Evolutionary conservation across 805 yeast species (phyloP), one percentile per base, ranked within the genome.

Genomic region (Candida palmyrensis): DNA sequence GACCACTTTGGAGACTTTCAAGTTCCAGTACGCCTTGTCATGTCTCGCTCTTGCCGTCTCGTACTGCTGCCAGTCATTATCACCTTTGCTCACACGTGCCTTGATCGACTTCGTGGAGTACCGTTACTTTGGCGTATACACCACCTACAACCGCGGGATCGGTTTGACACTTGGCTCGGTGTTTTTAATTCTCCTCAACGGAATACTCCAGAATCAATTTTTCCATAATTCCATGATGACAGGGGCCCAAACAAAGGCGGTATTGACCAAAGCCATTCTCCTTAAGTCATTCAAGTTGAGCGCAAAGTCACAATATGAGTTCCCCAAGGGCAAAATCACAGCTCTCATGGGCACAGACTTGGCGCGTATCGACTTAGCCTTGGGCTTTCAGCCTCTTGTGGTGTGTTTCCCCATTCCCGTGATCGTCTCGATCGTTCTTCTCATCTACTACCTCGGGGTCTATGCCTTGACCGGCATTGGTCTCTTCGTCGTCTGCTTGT

Each of bases 101-200:
- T 61, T 87, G 37, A 82, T 86, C 40, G 64, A 63, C 27, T 83
- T 74, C 44, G 83, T 84, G n/a, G 76, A 72, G 42, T 49, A 51
- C 30, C 68, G 71, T 32, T 70, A 72, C 6, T 49, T 54, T 17
- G 73, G 74, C 6, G 55, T 68, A 10, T 57, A 59, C 8, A 43
- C 56, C 17, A 53, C 62, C 7, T 58, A 63, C 36, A 80, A 77
- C 21, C 62, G 58, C 26, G 96, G 95, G 38, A 66, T 83, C 13
- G 95, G 92, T 6, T 82, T 75, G 44, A 81, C 89, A 6, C 59
- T 87, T 30, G 95, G 89, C 13, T 67, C 83, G 8, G 70, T 79
- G 26, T 42, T 63, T 1, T 62, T 88, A 54, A 73, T 82, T 43
- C 41, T 73, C 17, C 32, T 59, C 27, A 63, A 62, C 40, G 71